Base-by-base conservation (phyloP, 2,329 filamentous ascomycete genomes). In the Paecilomyces sp. region DNA sequence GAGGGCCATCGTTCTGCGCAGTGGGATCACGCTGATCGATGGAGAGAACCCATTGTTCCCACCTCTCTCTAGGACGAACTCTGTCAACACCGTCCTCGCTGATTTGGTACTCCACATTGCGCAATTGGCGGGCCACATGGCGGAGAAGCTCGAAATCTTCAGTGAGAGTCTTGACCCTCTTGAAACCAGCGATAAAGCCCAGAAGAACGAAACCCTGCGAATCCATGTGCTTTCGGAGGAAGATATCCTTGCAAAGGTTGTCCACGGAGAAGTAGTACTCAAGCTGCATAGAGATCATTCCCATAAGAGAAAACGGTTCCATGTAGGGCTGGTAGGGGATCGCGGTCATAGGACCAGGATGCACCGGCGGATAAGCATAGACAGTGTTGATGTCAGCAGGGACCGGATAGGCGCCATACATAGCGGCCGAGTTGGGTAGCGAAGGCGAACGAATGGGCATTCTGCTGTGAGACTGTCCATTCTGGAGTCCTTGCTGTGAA, bases 221-320 rank as follows among this genome's bases (percentile, higher is more conserved):
- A 71, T 99, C 93, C 94, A 99, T 97, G 67, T 92, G 88, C 68
- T 85, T 87, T 60, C 94, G 88, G 61, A 99, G 81, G 75, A 87
- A 97, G 69, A 90, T 82, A 70, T 99, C 94, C 76, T 96, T 97
- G 82, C 91, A 90, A 56, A 97, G 82, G 72, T 99, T 99, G 70
- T 97, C 90, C 30, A 96, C 84, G 0, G 93, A 97, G 77, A 99
- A 96, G 76, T 99, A 99, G 79, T 97, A 99, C 69, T 96, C 91
- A 41, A 84, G 71, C 69, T 88, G 86, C 67, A 80, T 83, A 63
- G 79, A 82, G 69, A 85, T 84, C 83, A 84, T 83, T 70, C 74
- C 74, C 63, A 84, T 75, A 34, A 86, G 67, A 36, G 81, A 80
- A 62, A 77, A 81, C n/a, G 82, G 81, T 59, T 87, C 83, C 62